Conservation (phyloP, 2,329 filamentous ascomycete genomes). For the Triangularia setosa region DNA sequence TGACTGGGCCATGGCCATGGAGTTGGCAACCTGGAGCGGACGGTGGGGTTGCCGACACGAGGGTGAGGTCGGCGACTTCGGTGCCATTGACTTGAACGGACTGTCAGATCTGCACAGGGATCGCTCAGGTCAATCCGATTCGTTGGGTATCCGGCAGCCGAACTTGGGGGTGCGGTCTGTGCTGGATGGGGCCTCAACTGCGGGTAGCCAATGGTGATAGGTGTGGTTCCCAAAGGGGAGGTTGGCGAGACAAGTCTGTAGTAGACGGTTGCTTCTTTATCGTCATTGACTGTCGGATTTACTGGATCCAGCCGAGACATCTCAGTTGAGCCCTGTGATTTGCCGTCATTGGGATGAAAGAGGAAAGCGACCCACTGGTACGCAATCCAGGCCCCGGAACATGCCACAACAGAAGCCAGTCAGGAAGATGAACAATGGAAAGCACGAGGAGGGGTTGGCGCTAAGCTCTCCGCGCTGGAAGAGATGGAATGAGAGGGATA, state of each 20-base stretch:
- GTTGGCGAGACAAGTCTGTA: neutral
- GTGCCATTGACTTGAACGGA: neutral
- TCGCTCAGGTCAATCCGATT: neutral
- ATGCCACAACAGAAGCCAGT: neutral
- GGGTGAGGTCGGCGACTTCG: neutral
- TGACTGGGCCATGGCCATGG: neutral
- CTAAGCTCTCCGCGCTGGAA: neutral
- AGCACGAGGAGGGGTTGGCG: neutral
- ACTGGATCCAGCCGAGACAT: neutral
- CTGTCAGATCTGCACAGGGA: neutral
- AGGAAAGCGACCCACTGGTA: neutral
- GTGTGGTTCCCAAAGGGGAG: neutral
- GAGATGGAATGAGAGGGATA: neutral
- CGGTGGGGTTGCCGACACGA: neutral
- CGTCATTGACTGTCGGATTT: neutral
- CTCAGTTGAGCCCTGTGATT: neutral
- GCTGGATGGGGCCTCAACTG: neutral
- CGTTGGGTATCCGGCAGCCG: neutral
- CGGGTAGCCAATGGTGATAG: neutral
- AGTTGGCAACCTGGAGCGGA: neutral
- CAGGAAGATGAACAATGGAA: neutral
- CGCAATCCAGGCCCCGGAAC: neutral
- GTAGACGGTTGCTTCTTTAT: neutral
- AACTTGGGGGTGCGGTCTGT: neutral
- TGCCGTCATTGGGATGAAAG: neutral